Percentiles rank a stretch among this genome's conserved stretches.
These are phyloP conservation scores for Trypanosoma lewisi DNA, from an alignment of 208 protist genomes.

Conservation along the genomic window DNA sequence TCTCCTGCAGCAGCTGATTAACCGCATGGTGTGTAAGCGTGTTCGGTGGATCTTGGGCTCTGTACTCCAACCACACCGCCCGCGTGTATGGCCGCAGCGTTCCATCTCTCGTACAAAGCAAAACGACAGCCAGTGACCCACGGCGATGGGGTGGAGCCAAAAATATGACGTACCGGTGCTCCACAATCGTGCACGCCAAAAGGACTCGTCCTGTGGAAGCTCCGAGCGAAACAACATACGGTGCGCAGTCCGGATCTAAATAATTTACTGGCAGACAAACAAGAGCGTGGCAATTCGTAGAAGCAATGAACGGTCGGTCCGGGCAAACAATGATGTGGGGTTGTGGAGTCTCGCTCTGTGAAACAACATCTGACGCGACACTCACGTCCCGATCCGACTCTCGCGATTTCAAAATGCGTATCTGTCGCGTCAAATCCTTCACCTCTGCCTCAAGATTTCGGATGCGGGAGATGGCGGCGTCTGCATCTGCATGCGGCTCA, in stretches of 20 bases:
- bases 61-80: conserved; percentile 35
- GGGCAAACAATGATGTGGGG: conserved; percentile 20
- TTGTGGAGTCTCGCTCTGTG: conserved; percentile 17
- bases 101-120: conserved; percentile 32
- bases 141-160: conserved; percentile 24
- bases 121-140: conserved; percentile 23
- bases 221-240: conserved; percentile 30
- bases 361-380: conserved; percentile 10
- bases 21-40: conserved; percentile 32
- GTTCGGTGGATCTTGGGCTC: conserved; percentile 23
- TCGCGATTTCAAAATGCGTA: conserved; percentile 18
- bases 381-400: conserved; percentile 11
- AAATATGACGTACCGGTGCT: conserved; percentile 35
- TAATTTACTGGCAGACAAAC: conserved; percentile 30
- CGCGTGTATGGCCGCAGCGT: conserved; percentile 25
- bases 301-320: conserved; percentile 25
- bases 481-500: background rate
- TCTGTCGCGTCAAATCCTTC: conserved; percentile 18
- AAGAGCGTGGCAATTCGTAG: conserved; percentile 22
- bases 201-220: conserved; percentile 15
- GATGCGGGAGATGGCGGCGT: conserved; percentile 3
- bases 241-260: conserved; percentile 35
- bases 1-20: conserved; percentile 33
- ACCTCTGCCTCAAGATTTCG: conserved; percentile 27
- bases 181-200: conserved; percentile 30